These are phyloP conservation scores for Monosporozyma siamensis DNA, from an alignment of 805 yeast species.

Conservation along the genomic window DNA sequence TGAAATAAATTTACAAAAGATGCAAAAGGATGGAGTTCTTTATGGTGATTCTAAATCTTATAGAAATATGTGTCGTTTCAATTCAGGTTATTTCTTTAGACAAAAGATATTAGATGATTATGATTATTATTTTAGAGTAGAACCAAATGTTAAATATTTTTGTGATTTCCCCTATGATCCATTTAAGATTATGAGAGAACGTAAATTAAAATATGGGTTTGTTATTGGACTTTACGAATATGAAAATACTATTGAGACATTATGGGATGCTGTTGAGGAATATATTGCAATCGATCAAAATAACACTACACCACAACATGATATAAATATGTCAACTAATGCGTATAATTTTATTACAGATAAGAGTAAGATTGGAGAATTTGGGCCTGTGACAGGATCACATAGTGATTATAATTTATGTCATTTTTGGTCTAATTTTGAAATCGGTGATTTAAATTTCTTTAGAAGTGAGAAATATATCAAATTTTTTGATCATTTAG, in stretches of 20 bases:
- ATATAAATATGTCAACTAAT: constrained; percentile 29
- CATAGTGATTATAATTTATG: constrained; percentile 61
- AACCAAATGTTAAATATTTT: constrained; percentile 79
- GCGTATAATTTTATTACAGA: constrained; percentile 40
- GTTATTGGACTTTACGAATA: constrained; percentile 79
- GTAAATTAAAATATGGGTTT: constrained; percentile 77
- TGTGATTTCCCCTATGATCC: constrained; percentile 86
- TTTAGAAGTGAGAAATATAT: constrained; percentile 58
- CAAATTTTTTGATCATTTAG: constrained; percentile 53
- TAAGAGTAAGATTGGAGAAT: constrained; percentile 36
- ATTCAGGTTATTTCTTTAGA: constrained; percentile 82
- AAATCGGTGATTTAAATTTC: constrained; percentile 61
- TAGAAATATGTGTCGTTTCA: constrained; percentile 93
- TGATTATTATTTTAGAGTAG: constrained; percentile 92
- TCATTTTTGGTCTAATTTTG: constrained; percentile 86
- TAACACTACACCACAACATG: constrained; percentile 23
- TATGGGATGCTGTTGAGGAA: constrained; percentile 71
- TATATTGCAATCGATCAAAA: constrained; percentile 40
- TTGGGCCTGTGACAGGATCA: constrained; percentile 35
- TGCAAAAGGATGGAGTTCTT: constrained; percentile 41
- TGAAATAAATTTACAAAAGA: constrained; percentile 37
- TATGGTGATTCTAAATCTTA: constrained; percentile 62
- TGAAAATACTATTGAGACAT: constrained; percentile 72
- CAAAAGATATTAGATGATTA: constrained; percentile 62
- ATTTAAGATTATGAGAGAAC: constrained; percentile 67